These are phyloP conservation scores for Xylaria hypoxylon DNA, from an alignment of 2,329 filamentous ascomycete species.

Conservation along the genomic window DNA sequence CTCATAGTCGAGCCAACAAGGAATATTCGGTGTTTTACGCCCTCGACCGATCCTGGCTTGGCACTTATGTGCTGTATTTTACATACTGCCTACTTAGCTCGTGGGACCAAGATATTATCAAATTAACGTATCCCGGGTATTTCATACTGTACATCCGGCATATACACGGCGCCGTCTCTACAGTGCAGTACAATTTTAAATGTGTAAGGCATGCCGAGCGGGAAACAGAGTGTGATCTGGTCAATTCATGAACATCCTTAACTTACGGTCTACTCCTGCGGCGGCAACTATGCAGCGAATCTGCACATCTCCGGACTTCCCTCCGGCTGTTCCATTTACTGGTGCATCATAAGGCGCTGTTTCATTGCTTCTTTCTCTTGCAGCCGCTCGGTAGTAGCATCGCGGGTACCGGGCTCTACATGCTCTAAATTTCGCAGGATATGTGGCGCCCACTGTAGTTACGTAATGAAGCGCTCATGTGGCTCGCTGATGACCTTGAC, in stretches of 20 bases:
- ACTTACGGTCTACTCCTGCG: slow-evolving; percentile 82
- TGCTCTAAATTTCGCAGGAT: slow-evolving; percentile 62
- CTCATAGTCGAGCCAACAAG: too few relatives aligned
- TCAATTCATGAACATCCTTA: slow-evolving; percentile 79
- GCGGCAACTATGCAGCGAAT: slow-evolving; percentile 90
- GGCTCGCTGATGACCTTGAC: slow-evolving; percentile 83
- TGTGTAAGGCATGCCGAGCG: too few relatives aligned
- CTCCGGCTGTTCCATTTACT: slow-evolving; percentile 53
- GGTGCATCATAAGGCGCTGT: neutral
- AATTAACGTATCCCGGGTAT: too few relatives aligned
- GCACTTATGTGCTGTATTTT: too few relatives aligned
- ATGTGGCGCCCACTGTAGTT: slow-evolving; percentile 86
- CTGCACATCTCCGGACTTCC: slow-evolving; percentile 61
- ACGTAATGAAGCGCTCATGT: slow-evolving; percentile 86
- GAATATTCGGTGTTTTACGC: too few relatives aligned
- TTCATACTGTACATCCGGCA: too few relatives aligned
- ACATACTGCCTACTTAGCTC: too few relatives aligned
- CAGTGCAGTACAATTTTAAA: too few relatives aligned
- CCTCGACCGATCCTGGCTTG: too few relatives aligned
- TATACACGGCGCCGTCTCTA: too few relatives aligned
- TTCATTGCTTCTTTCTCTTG: slow-evolving; percentile 57
- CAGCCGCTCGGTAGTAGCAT: slow-evolving; percentile 52
- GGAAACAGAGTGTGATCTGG: neutral
- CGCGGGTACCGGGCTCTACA: slow-evolving; percentile 56
- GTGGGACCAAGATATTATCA: too few relatives aligned